Percentiles rank a stretch among this genome's conserved stretches.
Evolutionary conservation across 2,329 filamentous ascomycete species (phyloP).

Genomic region (Claviceps cyperi): DNA sequence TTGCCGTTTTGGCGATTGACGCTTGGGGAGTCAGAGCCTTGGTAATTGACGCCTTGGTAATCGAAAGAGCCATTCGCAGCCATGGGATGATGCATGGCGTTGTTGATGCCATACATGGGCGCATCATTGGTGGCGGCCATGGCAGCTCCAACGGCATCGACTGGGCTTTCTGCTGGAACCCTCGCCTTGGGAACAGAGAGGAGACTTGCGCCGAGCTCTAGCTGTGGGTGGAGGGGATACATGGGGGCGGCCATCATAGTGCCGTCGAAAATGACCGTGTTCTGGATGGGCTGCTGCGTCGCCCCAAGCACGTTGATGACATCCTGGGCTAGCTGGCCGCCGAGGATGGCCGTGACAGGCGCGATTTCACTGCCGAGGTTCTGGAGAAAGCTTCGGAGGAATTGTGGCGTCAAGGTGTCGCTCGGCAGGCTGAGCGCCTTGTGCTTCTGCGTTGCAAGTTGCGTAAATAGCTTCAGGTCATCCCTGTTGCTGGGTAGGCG

Average conservation of each 20-base stretch:
- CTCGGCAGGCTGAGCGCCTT: constrained; percentile 55
- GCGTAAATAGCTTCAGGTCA: constrained; percentile 65
- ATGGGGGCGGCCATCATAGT: constrained; percentile 63
- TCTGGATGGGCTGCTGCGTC: constrained; percentile 89
- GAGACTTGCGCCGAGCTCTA: constrained; percentile 34
- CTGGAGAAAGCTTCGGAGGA: constrained; percentile 72
- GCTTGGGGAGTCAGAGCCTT: too few relatives aligned
- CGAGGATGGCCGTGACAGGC: constrained; percentile 77
- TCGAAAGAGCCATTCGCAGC: neutral
- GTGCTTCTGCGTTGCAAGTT: constrained; percentile 64
- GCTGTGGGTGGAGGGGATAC: constrained; percentile 66
- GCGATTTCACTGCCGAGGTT: constrained; percentile 74
- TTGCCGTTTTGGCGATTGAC: too few relatives aligned
- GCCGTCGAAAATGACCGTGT: constrained; percentile 84
- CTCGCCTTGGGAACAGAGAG: constrained; percentile 17
- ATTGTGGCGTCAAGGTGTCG: constrained; percentile 53
- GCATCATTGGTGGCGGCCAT: neutral
- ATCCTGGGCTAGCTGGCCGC: constrained; percentile 84
- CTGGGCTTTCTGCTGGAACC: neutral
- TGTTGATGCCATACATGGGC: neutral
- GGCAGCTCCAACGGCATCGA: neutral
- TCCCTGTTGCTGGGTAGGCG: constrained; percentile 41
- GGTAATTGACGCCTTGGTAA: neutral
- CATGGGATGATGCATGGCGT: neutral
- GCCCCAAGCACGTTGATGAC: constrained; percentile 91